phyloP scores from a whole-genome alignment of 1,139 yeast genomes.

The Wickerhamomyces sp. region DNA sequence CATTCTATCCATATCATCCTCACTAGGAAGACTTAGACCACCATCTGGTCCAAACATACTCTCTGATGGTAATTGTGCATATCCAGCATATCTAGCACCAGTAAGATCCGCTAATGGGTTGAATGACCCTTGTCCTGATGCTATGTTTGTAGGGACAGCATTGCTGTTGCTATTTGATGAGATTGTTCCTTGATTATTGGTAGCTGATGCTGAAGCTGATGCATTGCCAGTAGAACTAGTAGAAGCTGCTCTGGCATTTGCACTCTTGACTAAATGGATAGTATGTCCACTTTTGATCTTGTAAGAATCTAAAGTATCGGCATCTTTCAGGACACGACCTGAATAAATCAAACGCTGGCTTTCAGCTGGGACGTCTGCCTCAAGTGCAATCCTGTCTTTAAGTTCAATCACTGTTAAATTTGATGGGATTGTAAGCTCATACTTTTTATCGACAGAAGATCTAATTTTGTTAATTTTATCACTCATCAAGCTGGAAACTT shows the following conservation, averaged over 20 bases:
- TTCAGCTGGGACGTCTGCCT: slow-evolving; percentile 61
- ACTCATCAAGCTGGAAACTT: no score
- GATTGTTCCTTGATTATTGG: slow-evolving; percentile 18
- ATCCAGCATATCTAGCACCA: slow-evolving; percentile 95
- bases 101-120: slow-evolving; percentile 90
- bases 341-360: slow-evolving; percentile 88
- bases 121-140: slow-evolving; percentile 86
- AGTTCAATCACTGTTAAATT: slow-evolving; percentile 59
- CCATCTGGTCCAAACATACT: slow-evolving; percentile 95
- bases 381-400: slow-evolving; percentile 57
- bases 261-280: slow-evolving; percentile 74
- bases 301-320: slow-evolving; percentile 67
- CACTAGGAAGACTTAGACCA: slow-evolving; percentile 74
- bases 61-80: slow-evolving; percentile 79
- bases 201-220: slow-evolving; percentile 11
- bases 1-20: slow-evolving; percentile 68
- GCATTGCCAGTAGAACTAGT: slow-evolving; percentile 17
- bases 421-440: slow-evolving; percentile 54
- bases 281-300: slow-evolving; percentile 85
- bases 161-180: slow-evolving; percentile 23
- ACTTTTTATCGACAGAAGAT: slow-evolving; percentile 72
- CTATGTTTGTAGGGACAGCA: slow-evolving; percentile 63
- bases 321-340: slow-evolving; percentile 88
- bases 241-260: slow-evolving; percentile 40
- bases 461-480: background rate